Evolutionary conservation across 192 early-diverging fungal genomes (phyloP), one percentile per base, ranked within the genome.

Genomic region (Backusella liffmaniae): DNA sequence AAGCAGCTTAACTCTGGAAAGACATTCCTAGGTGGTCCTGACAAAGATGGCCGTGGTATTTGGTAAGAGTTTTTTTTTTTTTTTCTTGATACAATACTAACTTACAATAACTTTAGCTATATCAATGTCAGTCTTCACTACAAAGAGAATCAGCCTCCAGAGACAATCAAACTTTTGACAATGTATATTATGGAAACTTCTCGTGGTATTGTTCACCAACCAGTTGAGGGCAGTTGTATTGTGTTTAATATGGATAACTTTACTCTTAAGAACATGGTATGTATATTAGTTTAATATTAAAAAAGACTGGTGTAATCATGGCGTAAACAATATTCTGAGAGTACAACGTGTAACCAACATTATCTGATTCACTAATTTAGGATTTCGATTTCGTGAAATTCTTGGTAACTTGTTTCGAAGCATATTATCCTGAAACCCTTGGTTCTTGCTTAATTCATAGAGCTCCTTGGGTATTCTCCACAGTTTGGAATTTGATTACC

Each of bases 351-450:
- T 62, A 37, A 59, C 39, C 49, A 39, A 8, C 9, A 70, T 76
- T 46, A 36, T 70, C 35, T 44, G 44, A 51, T 16, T 39, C 21
- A 29, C n/a, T 76, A 32, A 66, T 34, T 30, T 59, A 85, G 90
- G 94, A 96, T 82, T 91, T 88, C 75, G 84, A 86, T 7, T 91
- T 91, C 67, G 87, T 95, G 72, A 90, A 91, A 75, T 92, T 96
- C 41, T 88, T 96, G 29, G 77, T 96, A 41, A 84, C 85, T 67
- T 92, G 90, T 82, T 90, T 97, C 75, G 91, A 97, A 81, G 89
- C 91, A 59, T 96, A 95, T 82, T 98, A 97, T 79, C 96, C 96
- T 2, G 96, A 98, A 78, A 91, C 89, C 16, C 87, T 98, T 5
- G 96, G 95, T 41, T 79, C 87, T 7, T 90, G 91, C 44, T 85